Percentiles rank a stretch among this genome's conserved stretches.
Conservation (phyloP, 139 green algal genomes). For the Micractinium conductrix region DNA sequence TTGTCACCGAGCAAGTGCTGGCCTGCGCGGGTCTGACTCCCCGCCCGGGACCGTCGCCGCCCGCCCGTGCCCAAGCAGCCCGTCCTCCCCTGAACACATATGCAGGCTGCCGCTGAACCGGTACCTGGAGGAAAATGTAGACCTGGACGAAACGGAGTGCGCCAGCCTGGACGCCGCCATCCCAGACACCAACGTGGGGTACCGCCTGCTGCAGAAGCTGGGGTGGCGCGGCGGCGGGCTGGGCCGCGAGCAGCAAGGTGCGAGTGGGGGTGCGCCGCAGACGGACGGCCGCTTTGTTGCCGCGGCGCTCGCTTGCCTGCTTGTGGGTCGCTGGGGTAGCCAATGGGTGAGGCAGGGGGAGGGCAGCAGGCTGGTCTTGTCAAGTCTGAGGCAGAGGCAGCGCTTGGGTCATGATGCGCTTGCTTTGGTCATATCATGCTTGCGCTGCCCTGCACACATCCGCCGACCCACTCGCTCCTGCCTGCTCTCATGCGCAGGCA, state of each 20-base stretch:
- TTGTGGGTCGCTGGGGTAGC: no score
- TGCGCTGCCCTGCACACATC: no score
- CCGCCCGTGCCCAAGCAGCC: no score
- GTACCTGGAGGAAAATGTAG: conserved; percentile 53
- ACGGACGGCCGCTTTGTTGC: not conserved
- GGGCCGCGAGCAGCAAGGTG: conserved; percentile 49
- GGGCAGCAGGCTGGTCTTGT: not conserved
- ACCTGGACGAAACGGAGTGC: conserved; percentile 43
- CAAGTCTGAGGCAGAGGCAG: no score
- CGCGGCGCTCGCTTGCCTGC: no score
- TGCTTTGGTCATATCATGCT: no score
- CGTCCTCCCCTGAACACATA: not conserved
- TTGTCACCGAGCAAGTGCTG: not conserved
- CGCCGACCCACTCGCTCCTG: no score
- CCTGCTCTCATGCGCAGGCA: no score
- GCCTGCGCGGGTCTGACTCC: not conserved
- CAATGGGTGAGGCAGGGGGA: no score
- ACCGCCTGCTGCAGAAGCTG: conserved; percentile 82
- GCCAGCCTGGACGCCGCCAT: conserved; percentile 51
- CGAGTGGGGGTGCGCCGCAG: not conserved
- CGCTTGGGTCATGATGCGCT: no score
- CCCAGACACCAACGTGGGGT: conserved; percentile 76
- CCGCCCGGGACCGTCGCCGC: not conserved
- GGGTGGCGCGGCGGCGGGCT: conserved; percentile 86
- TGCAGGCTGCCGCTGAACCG: conserved; percentile 56